Evolutionary conservation across 345 rosid species (phyloP).

Genomic region (Citropsis articulata): DNA sequence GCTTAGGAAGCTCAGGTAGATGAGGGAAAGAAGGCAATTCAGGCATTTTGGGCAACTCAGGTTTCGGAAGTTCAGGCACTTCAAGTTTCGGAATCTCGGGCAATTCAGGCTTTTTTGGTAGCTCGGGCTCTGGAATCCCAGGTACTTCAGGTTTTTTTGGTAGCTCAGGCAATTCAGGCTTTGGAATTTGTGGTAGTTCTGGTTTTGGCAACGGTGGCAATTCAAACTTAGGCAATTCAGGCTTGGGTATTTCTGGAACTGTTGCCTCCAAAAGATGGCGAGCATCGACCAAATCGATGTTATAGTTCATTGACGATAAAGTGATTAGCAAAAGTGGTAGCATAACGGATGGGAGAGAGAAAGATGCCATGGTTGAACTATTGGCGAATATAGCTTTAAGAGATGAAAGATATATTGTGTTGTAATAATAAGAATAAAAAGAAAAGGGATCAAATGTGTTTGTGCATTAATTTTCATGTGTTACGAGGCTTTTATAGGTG

Average conservation of each 20-base stretch:
- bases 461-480: background rate
- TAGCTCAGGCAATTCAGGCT: background rate
- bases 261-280: constrained; percentile 9
- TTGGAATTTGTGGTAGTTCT: constrained; percentile 1
- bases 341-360: background rate
- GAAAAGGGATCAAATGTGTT: background rate
- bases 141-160: background rate
- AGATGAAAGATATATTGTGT: background rate
- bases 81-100: background rate
- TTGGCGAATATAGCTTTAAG: background rate
- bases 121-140: background rate
- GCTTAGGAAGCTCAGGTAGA: background rate
- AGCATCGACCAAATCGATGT: background rate
- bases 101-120: background rate
- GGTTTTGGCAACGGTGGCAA: background rate
- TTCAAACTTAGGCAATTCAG: background rate
- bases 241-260: constrained; percentile 14
- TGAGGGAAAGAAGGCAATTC: background rate
- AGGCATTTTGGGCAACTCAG: background rate
- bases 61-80: background rate
- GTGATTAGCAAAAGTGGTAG: background rate
- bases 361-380: constrained; percentile 1
- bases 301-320: background rate
- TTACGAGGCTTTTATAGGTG: background rate
- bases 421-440: background rate